Evolutionary conservation across 495 filamentous ascomycete genomes (phyloP).

Genomic region (Rostrohypoxylon terebratum): DNA sequence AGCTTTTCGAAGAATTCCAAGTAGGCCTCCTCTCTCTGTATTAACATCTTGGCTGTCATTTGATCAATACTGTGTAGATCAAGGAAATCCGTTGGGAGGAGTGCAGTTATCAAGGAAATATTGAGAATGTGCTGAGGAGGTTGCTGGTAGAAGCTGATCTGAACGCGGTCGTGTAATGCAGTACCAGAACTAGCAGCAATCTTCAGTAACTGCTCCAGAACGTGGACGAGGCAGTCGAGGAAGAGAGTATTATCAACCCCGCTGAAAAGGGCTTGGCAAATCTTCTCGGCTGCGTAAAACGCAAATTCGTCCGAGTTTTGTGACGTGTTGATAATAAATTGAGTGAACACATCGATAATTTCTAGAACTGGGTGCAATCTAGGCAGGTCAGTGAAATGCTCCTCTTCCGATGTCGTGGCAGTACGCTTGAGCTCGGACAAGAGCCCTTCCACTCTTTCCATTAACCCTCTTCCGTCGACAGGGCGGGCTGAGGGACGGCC

Average conservation of each 20-base stretch:
- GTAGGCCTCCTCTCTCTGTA: conserved; percentile 72
- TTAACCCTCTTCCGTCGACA: conserved; percentile 72
- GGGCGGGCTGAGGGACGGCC: conserved; percentile 66
- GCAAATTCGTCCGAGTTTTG: conserved; percentile 75
- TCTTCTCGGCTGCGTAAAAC: conserved; percentile 72
- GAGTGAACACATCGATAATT: conserved; percentile 67
- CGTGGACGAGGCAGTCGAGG: conserved; percentile 83
- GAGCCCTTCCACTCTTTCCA: conserved; percentile 74
- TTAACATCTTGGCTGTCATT: conserved; percentile 76
- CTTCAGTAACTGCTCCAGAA: conserved; percentile 83
- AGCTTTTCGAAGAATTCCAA: conserved; percentile 80
- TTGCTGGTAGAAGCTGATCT: conserved; percentile 72
- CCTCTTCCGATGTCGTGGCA: conserved; percentile 72
- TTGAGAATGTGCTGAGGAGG: conserved; percentile 83
- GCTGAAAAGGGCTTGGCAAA: conserved; percentile 75
- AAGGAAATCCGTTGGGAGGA: conserved; percentile 77
- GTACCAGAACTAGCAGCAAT: conserved; percentile 73
- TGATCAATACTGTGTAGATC: conserved; percentile 85
- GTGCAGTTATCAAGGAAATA: conserved; percentile 76
- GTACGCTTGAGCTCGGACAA: conserved; percentile 76
- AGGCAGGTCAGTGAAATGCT: conserved; percentile 76
- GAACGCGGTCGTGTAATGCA: conserved; percentile 75
- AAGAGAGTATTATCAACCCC: conserved; percentile 68
- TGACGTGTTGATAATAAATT: conserved; percentile 65
- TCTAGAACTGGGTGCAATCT: conserved; percentile 72